Conservation (phyloP, 2,329 filamentous ascomycete species). For the Talaromyces pinophilus region DNA sequence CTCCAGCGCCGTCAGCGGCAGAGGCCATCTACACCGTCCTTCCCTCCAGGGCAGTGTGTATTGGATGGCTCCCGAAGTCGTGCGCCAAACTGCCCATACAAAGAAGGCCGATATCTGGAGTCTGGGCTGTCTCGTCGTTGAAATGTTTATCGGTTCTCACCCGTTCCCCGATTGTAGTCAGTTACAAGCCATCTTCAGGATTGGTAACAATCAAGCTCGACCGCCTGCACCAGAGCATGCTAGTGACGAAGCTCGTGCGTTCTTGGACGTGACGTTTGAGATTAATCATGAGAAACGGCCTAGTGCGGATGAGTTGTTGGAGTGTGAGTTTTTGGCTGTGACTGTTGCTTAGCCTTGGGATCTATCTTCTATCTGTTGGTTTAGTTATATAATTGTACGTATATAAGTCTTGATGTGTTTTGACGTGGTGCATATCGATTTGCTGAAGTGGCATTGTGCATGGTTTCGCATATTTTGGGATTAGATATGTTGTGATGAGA, state of each 20-base stretch:
- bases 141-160: constrained; percentile 98
- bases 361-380: neutral
- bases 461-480: neutral
- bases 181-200: constrained; percentile 97
- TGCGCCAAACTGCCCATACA: constrained; percentile 96
- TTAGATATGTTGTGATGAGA: neutral
- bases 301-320: constrained; percentile 85
- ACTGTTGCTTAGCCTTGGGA: constrained; percentile 53
- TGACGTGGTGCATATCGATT: neutral
- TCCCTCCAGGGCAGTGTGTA: constrained; percentile 97
- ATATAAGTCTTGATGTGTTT: neutral
- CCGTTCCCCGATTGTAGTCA: constrained; percentile 97
- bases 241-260: constrained; percentile 78
- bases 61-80: constrained; percentile 99
- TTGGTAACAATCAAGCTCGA: constrained; percentile 81
- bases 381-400: neutral
- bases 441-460: constrained; percentile 1
- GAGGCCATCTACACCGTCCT: constrained; percentile 54
- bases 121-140: constrained; percentile 90
- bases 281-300: constrained; percentile 91
- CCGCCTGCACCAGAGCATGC: constrained; percentile 87
- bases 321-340: constrained; percentile 72
- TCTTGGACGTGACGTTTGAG: constrained; percentile 88
- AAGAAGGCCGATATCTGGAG: constrained; percentile 99
- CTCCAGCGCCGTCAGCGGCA: constrained; percentile 39